These are phyloP conservation scores for Glaciozyma antarctica DNA, from an alignment of 768 basidiomycete species.

Conservation along the genomic window DNA sequence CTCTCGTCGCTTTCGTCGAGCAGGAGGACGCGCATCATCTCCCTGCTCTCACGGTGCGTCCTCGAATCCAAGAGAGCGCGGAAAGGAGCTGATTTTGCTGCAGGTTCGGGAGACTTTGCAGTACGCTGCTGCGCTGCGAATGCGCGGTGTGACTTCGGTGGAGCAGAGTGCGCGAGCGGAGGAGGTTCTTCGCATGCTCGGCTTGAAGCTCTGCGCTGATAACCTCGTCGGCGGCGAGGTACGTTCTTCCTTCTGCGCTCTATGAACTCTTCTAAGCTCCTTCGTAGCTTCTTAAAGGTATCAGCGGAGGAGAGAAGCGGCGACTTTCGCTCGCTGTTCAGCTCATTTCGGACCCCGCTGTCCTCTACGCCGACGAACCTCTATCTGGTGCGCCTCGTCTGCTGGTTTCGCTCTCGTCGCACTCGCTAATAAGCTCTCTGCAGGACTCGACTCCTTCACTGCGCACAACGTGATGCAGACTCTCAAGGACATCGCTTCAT, in stretches of 20 bases:
- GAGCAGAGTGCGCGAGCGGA: constrained; percentile 44
- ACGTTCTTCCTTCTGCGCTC: background rate
- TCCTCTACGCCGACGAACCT: constrained; percentile 2
- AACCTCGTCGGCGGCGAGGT: constrained; percentile 44
- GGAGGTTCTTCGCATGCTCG: constrained; percentile 46
- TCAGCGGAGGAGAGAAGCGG: constrained; percentile 48
- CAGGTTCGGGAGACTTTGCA: constrained; percentile 39
- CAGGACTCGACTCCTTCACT: constrained; percentile 46
- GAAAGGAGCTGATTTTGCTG: constrained; percentile 18
- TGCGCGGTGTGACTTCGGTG: constrained; percentile 37
- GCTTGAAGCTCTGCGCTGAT: constrained; percentile 46
- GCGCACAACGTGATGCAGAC: constrained; percentile 46
- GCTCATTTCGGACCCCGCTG: constrained; percentile 39
- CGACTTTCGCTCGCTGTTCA: constrained; percentile 46
- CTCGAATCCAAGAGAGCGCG: too few species aligned
- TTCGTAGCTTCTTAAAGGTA: constrained; percentile 39
- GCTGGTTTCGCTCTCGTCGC: background rate
- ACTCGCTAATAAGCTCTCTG: background rate
- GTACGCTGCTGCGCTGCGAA: constrained; percentile 43
- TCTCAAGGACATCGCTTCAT: constrained; percentile 42
- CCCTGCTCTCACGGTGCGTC: constrained; percentile 38
- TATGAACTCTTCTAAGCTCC: too few species aligned
- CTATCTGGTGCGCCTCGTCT: background rate
- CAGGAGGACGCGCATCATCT: constrained; percentile 44
- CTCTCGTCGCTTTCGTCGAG: constrained; percentile 41